Evolutionary conservation across 257 asterid species (phyloP).

Genomic region (Jaltomata sinuosa): DNA sequence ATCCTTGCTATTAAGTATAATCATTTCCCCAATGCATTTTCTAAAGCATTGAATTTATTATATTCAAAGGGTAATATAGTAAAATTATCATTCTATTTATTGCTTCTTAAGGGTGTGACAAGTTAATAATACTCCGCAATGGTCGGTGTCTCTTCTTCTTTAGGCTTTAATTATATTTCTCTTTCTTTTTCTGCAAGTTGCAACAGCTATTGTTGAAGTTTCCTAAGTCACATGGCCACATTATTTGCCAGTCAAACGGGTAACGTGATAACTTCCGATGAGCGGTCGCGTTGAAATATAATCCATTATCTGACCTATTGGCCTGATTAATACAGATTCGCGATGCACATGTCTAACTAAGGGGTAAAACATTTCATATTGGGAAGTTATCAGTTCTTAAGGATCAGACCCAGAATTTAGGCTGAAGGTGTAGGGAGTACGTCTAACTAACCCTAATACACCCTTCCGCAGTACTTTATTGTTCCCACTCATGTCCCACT

Average conservation of each 20-base stretch:
- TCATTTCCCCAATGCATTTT: no score
- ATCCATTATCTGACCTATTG: background rate
- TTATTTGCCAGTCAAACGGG: slow-evolving; percentile 42
- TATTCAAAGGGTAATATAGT: no score
- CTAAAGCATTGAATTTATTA: no score
- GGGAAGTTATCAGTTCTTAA: background rate
- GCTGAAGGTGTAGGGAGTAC: background rate
- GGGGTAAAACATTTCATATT: background rate
- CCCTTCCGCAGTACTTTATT: no score
- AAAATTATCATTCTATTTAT: no score
- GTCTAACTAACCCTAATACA: background rate
- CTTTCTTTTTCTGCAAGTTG: slow-evolving; percentile 1
- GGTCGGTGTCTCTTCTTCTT: slow-evolving; percentile 12
- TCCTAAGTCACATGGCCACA: slow-evolving; percentile 30
- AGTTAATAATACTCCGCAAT: no score
- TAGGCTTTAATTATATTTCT: background rate
- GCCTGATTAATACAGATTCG: background rate
- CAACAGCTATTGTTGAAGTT: slow-evolving; percentile 18
- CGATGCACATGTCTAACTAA: background rate
- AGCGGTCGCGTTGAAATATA: background rate
- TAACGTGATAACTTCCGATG: background rate
- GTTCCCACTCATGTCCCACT: background rate
- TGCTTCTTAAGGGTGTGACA: no score
- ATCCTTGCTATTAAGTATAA: no score
- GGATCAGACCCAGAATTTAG: background rate